Percentiles rank a stretch among this genome's conserved stretches.
Evolutionary conservation across 2,329 filamentous ascomycete species (phyloP).

Genomic region (Cadophora gregata): DNA sequence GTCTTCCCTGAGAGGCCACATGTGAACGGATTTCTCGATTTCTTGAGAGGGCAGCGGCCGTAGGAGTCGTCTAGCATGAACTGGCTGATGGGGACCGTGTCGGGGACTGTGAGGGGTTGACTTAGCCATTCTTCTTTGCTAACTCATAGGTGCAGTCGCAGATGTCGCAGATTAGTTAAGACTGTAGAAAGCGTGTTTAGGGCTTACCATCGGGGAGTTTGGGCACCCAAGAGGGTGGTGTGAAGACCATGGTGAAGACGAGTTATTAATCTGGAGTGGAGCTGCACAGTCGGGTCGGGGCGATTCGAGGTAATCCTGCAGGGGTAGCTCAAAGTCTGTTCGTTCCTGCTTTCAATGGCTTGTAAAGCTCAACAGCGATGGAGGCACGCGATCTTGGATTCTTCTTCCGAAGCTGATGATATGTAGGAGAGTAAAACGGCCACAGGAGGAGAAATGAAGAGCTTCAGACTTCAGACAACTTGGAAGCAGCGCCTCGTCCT

Average conservation of each 20-base stretch:
- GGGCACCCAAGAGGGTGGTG: constrained; percentile 66
- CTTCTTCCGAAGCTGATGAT: background rate
- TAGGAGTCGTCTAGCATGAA: constrained; percentile 78
- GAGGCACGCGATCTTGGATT: background rate
- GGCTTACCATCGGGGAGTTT: constrained; percentile 59
- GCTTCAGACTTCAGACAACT: background rate
- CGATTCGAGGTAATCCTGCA: background rate
- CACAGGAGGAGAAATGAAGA: background rate
- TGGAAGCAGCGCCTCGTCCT: background rate
- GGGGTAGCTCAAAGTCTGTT: background rate
- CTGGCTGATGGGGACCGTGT: constrained; percentile 74
- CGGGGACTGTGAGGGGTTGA: constrained; percentile 42
- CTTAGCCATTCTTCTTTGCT: constrained; percentile 4
- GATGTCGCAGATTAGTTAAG: background rate
- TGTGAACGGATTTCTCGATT: constrained; percentile 74
- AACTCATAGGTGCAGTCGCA: background rate
- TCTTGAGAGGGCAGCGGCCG: constrained; percentile 67
- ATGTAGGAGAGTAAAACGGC: background rate
- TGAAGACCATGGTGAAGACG: constrained; percentile 51
- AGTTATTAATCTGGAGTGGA: background rate
- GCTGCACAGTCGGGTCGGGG: background rate
- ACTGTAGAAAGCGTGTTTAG: constrained; percentile 15
- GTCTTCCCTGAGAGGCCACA: constrained; percentile 76
- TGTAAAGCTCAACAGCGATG: background rate
- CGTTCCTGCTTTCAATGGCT: background rate